Evolutionary conservation across 305 asterid genomes (phyloP).

Genomic region (Fraxinus paxiana): DNA sequence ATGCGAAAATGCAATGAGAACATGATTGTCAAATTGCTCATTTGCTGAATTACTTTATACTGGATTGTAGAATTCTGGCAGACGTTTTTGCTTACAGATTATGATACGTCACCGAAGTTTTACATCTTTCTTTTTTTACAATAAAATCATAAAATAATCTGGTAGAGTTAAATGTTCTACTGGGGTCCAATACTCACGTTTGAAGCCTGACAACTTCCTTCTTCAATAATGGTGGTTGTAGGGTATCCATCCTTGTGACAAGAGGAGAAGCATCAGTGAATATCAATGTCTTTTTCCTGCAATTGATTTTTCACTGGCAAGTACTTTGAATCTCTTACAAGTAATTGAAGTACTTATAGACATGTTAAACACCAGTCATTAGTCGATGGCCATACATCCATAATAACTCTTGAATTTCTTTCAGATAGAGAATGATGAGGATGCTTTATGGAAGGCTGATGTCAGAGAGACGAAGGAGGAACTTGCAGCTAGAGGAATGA

Average conservation of each 20-base stretch:
- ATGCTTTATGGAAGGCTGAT: slow-evolving; percentile 69
- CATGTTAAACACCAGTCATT: background rate
- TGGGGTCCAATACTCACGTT: background rate
- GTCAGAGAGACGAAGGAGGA: slow-evolving; percentile 80
- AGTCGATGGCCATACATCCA: background rate
- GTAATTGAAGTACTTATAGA: background rate
- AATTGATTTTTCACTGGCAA: slow-evolving; percentile 73
- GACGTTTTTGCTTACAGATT: background rate
- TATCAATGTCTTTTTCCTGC: slow-evolving; percentile 79
- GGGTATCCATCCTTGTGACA: slow-evolving; percentile 97
- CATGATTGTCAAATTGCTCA: background rate
- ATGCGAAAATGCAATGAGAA: background rate
- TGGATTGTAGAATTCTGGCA: background rate
- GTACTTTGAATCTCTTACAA: slow-evolving; percentile 16
- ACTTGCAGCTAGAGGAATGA: slow-evolving; percentile 68
- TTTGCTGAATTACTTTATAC: background rate
- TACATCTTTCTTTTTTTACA: background rate
- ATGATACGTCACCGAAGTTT: background rate
- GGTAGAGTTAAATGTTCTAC: background rate
- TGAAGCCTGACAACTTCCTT: slow-evolving; percentile 19
- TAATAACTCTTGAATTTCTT: slow-evolving; percentile 26
- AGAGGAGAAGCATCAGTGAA: slow-evolving; percentile 79
- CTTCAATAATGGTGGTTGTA: slow-evolving; percentile 26
- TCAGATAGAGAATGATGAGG: slow-evolving; percentile 87
- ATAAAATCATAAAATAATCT: background rate